Base-by-base conservation (phyloP, 345 rosid genomes). In the Gossypium turneri region DNA sequence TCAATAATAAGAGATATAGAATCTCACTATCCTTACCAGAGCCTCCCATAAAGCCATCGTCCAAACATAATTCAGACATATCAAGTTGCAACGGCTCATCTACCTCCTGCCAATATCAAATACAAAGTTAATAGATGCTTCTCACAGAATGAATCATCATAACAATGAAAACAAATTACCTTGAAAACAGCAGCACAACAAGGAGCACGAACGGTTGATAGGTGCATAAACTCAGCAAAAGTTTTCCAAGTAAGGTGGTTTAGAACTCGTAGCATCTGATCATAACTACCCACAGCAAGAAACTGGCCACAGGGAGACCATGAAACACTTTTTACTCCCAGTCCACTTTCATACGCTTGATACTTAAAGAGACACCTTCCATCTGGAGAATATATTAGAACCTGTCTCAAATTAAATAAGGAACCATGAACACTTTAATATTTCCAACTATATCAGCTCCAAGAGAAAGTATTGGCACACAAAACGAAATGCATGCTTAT, bases 281-380 rank as follows among this genome's bases (percentile, higher is more conserved):
- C 99, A 75, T 91, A 94, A 83, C 99, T 94, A 74, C 98, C 98
- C 45, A 93, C 86, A 0, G 98, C 99, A 79, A 93, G 86, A 91
- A 86, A 95, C 81, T 91, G 98, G 62, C 98, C 98, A 82, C 94
- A 95, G 12, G 99, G 97, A 75, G 98, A 95, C 97, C 99, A 95
- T 25, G 93, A 90, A 77, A 95, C 88, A 70, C 85, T 86, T 71
- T 95, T 95, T 51, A 95, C 98, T 75, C 99, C 98, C 67, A 95
- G 84, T 50, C 98, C 98, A 81, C 99, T 89, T 75, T 94, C 98
- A 78, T 93, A 94, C 55, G 99, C 97, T 81, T 91, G 99, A 61
- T 94, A 91, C 88, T 92, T 94, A 75, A 84, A 89, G 29, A 94
- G 85, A 84, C 98, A 92, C 81, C 97, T 89, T 63, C 99, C 98